Evolutionary conservation across 805 yeast genomes (phyloP).

Genomic region (Candida railenensis): DNA sequence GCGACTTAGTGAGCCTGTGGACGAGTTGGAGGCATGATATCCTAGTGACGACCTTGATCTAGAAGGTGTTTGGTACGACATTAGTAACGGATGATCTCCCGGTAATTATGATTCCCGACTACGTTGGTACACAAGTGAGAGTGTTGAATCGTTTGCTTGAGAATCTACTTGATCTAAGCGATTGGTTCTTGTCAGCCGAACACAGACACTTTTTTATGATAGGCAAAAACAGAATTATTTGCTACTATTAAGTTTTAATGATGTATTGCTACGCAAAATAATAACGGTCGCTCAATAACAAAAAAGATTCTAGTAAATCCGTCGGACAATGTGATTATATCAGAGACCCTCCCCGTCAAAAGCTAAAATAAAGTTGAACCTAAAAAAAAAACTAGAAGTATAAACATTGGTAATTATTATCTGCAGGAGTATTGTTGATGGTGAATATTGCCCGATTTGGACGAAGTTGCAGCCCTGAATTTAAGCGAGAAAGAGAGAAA

Average conservation of each 20-base stretch:
- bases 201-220: too few species aligned
- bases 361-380: neutral
- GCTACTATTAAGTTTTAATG: neutral
- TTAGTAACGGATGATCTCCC: neutral
- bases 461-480: neutral
- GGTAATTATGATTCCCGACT: too few species aligned
- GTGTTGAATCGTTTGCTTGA: too few species aligned
- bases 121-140: too few species aligned
- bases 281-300: neutral
- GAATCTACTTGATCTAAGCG: too few species aligned
- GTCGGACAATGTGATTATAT: neutral
- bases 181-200: too few species aligned
- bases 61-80: conserved; percentile 24
- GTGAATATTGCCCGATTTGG: neutral
- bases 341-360: conserved; percentile 7
- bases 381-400: conserved; percentile 1
- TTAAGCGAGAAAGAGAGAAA: neutral
- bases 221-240: neutral
- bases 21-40: conserved; percentile 8
- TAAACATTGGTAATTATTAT: neutral
- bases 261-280: neutral
- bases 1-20: conserved; percentile 7
- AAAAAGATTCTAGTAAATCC: neutral
- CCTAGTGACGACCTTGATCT: conserved; percentile 28
- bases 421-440: conserved; percentile 1